Evolutionary conservation across 768 basidiomycete species (phyloP), one percentile per base, ranked within the genome.

Genomic region (Trametes meyenii): DNA sequence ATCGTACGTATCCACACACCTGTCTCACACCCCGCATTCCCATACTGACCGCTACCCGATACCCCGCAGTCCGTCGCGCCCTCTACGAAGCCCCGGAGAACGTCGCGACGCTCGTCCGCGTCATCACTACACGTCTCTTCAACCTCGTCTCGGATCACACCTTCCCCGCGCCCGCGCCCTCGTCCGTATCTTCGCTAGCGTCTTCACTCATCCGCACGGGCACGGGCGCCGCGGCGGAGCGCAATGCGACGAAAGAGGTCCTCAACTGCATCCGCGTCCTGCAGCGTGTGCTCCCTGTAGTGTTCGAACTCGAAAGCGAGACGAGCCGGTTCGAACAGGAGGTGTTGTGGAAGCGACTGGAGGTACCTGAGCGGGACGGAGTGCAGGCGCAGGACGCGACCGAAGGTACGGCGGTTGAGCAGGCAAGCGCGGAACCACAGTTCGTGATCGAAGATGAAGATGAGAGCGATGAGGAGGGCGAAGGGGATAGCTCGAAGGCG

Each of bases 391-490:
- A 19, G 36, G 19, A 42, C 73, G 70, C 19, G 19, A 5, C 46
- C 66, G 65, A 26, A 65, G 67, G 29, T 67, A 68, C 44, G 29
- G 36, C 58, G 46, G 56, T 51, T 17, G 70, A 60, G 24, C 57
- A 59, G 45, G 53, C 64, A 33, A 62, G 66, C 29, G 52, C 68
- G 42, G 72, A 75, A 56, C 77, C 85, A 12, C 94, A 96, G 70
- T 96, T 96, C 72, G 90, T 96, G 16, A 94, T 96, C 39, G 93
- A 94, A 64, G 92, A 94, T 66, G 92, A 90, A 17, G 89, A 90
- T 3, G 88, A 85, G 11, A 77, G 76, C 29, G 78, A 73, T 0
- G 71, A 71, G 17, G 72, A 72, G 4, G 68, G 51, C 23, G 64
- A 38, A 12, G 69, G 40, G 1, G 51, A 39, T 7, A 40, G 50